Base-by-base conservation (phyloP, 106 monocot species). In the Hemerocallis citrina region DNA sequence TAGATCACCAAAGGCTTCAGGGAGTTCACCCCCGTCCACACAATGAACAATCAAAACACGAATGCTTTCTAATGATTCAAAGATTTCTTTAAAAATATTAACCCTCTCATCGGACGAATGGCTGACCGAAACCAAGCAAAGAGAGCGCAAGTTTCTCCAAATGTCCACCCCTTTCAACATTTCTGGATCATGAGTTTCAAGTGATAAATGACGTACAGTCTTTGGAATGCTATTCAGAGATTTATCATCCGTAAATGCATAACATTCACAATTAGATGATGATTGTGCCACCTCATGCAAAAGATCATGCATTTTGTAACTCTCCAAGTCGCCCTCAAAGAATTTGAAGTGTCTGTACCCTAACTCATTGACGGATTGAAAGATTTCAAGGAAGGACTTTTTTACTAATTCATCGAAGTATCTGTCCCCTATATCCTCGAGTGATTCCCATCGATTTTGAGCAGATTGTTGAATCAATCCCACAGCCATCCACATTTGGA, bases 401-500 rank as follows among this genome's bases (percentile, higher is more conserved):
- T 40, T 13, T 12, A 59, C 17, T 57, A 74, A 40, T 11, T 59
- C 57, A 28, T 50, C n/a, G 36, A 74, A 74, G 21, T 74, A 67
- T 19, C 40, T 11, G 7, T 34, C 45, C 24, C 74, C 74, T 20
- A 51, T 28, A 60, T 61, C 74, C 27, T 67, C 39, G 5, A 60
- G 37, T 32, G 61, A 23, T 23, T 58, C 40, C 50, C 59, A 52
- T 29, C 15, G 12, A 43, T 3, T 13, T 13, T 40, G 16, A 2
- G 42, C 7, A 13, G 49, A 28, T 34, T 24, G 31, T 14, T 54
- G 58, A 49, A 74, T 58, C 32, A 74, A 66, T 7, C 52, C 61
- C 13, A 66, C 50, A n/a, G 74, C 62, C 4, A 71, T 51, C 70
- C 70, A 71, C 42, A 78, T 42, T 32, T 62, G 4, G 14, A 67